Conservation (phyloP, 2,329 filamentous ascomycete genomes). For the Cercospora zeina region DNA sequence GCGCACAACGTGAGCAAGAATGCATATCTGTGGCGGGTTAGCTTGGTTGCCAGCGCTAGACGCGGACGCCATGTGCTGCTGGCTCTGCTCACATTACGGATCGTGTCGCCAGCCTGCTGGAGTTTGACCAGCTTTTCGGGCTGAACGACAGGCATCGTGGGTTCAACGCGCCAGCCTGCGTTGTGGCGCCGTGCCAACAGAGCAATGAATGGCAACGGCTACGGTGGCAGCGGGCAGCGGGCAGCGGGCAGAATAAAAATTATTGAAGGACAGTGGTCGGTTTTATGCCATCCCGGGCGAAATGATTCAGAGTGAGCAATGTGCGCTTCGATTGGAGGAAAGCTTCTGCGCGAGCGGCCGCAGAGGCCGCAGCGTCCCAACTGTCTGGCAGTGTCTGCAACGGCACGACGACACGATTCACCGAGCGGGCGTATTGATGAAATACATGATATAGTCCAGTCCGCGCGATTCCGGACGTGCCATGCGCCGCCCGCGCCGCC, state of each 20-base stretch:
- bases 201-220: neutral
- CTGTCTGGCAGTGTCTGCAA: too few species aligned
- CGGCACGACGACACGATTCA: constrained; percentile 4
- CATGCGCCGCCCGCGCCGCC: neutral
- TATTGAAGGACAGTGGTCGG: constrained; percentile 1
- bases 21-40: constrained; percentile 65
- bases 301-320: constrained; percentile 7
- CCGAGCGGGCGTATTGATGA: neutral
- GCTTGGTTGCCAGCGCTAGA: constrained; percentile 22
- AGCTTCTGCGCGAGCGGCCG: constrained; percentile 5
- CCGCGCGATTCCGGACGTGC: neutral
- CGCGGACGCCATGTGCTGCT: constrained; percentile 4
- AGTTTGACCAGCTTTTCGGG: constrained; percentile 87
- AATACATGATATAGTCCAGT: neutral
- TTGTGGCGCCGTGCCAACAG: constrained; percentile 11
- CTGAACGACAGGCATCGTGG: constrained; percentile 81
- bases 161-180: neutral
- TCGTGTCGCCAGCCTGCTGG: constrained; percentile 81
- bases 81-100: constrained; percentile 74
- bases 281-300: constrained; percentile 2
- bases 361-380: constrained; percentile 2
- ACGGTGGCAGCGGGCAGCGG: neutral
- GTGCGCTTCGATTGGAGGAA: neutral
- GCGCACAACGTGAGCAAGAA: constrained; percentile 83
- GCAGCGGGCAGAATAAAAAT: too few species aligned